A percentile compares a stretch with the other conserved stretches of the same genome.
These are phyloP conservation scores for Colletotrichum magnum DNA, from an alignment of 2,329 filamentous ascomycete species.

Conservation along the genomic window DNA sequence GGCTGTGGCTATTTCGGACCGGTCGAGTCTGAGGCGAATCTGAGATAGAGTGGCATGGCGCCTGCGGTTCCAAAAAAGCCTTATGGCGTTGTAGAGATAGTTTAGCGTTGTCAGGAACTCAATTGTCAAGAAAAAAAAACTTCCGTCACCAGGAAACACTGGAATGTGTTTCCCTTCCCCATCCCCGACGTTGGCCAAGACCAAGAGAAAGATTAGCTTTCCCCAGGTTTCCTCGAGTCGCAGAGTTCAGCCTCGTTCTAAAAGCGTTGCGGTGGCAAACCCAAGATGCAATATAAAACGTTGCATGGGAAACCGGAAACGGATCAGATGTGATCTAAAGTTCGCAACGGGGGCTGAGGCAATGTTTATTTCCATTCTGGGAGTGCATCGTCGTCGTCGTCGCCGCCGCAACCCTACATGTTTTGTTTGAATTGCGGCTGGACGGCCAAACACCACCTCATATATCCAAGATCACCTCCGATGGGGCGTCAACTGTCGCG, in stretches of 20 bases:
- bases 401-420: neutral
- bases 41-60: constrained; percentile 9
- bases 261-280: constrained; percentile 25
- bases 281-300: constrained; percentile 12
- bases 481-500: constrained; percentile 13
- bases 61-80: neutral
- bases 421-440: constrained; percentile 17
- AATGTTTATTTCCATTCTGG: constrained; percentile 3
- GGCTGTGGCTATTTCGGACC: constrained; percentile 25
- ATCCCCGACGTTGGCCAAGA: too few species aligned
- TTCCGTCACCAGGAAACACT: too few species aligned
- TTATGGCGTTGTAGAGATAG: neutral
- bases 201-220: too few species aligned
- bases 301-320: constrained; percentile 17
- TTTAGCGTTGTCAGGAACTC: neutral
- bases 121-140: too few species aligned
- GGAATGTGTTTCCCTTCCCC: constrained; percentile 23
- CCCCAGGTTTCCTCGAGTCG: constrained; percentile 22
- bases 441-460: neutral
- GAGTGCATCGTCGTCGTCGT: neutral
- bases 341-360: constrained; percentile 11
- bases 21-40: constrained; percentile 3
- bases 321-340: constrained; percentile 11
- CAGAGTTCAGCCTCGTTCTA: constrained; percentile 7
- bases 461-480: constrained; percentile 14